phyloP scores from a whole-genome alignment of 2,329 filamentous ascomycete species.

The Zymoseptoria ardabiliae region DNA sequence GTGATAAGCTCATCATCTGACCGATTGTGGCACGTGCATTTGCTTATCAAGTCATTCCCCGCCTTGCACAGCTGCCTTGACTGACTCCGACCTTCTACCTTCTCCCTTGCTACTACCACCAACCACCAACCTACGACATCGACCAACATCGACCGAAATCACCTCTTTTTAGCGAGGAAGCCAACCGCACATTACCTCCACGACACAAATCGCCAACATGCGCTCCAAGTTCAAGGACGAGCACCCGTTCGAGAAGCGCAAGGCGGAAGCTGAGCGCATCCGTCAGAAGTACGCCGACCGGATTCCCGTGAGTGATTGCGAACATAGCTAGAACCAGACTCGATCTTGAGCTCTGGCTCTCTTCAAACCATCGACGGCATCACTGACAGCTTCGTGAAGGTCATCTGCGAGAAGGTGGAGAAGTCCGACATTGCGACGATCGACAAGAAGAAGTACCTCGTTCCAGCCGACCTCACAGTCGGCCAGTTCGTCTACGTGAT shows the following conservation, averaged over 20 bases:
- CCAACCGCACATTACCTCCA: conserved; percentile 5
- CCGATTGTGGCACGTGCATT: neutral
- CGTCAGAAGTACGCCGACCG: conserved; percentile 98
- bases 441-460: conserved; percentile 99
- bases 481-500: conserved; percentile 99
- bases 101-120: neutral
- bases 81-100: neutral
- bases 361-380: neutral
- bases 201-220: conserved; percentile 55
- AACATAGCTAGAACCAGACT: neutral
- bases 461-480: conserved; percentile 93
- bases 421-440: conserved; percentile 99
- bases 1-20: neutral
- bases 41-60: neutral
- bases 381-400: conserved; percentile 46
- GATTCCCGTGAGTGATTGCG: conserved; percentile 70
- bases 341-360: neutral
- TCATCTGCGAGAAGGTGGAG: conserved; percentile 99
- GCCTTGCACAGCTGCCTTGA: neutral
- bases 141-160: conserved; percentile 1
- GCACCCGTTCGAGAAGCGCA: conserved; percentile 98
- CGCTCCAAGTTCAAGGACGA: conserved; percentile 99
- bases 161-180: neutral
- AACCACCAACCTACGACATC: conserved; percentile 11
- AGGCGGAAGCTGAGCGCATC: conserved; percentile 98